Percentiles rank a stretch among this genome's conserved stretches.
These are phyloP conservation scores for Trichoderma sp. DNA, from an alignment of 2,329 filamentous ascomycete species.

Conservation along the genomic window DNA sequence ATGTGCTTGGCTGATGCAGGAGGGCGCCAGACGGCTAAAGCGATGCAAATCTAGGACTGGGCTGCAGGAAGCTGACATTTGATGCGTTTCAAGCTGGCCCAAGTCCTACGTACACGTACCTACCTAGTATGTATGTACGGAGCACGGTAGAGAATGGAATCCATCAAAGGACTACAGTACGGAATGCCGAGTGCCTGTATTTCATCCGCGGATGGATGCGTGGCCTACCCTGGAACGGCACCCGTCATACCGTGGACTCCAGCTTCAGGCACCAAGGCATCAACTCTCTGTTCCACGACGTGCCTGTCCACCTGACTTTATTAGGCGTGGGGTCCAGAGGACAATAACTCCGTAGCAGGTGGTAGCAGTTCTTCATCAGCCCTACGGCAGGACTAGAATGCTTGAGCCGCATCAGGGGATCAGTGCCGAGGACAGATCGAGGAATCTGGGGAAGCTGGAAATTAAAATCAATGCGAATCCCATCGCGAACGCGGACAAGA, in stretches of 20 bases:
- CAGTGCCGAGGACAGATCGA: conserved; percentile 18
- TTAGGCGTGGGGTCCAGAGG: conserved; percentile 7
- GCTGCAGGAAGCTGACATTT: background rate
- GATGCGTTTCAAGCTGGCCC: background rate
- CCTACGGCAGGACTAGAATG: conserved; percentile 18
- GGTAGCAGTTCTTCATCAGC: conserved; percentile 18
- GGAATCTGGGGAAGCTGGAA: conserved; percentile 15
- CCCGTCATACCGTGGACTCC: no score
- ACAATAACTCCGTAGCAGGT: background rate
- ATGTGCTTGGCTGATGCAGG: conserved; percentile 3
- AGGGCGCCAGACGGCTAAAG: background rate
- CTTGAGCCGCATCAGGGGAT: conserved; percentile 19
- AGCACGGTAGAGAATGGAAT: no score
- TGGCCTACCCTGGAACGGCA: background rate
- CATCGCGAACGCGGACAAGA: background rate
- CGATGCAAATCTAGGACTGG: conserved; percentile 5
- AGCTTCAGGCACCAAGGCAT: conserved; percentile 10
- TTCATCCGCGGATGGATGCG: no score
- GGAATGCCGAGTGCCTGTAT: no score
- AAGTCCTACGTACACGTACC: no score
- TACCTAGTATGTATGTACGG: no score
- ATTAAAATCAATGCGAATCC: background rate
- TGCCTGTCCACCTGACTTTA: conserved; percentile 10
- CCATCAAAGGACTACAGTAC: background rate
- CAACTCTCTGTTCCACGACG: conserved; percentile 6